Base-by-base conservation (phyloP, 257 asterid genomes). In the Phtheirospermum japonicum region DNA sequence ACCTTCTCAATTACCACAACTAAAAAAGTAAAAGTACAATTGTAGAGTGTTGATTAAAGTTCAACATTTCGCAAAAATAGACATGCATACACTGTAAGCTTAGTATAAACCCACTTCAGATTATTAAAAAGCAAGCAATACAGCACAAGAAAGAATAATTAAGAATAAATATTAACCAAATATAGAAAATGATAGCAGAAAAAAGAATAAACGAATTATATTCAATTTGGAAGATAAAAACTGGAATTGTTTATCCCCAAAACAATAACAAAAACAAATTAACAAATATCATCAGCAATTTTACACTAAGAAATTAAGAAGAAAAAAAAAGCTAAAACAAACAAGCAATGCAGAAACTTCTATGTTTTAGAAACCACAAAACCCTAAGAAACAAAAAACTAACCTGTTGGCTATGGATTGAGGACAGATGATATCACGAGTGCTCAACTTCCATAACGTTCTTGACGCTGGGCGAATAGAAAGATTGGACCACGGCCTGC, bases 401-500 rank as follows among this genome's bases (percentile, higher is more conserved):
- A 37, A 76, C 76, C 82, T 73, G 23, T 34, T 4, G 14, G 33
- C 7, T 6, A 50, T 45, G 8, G 59, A 56, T 28, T 51, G 57
- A 40, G 17, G 54, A 17, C 16, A 8, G 57, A 49, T 17, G 42
- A 50, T 63, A 49, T 77, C 70, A 57, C 19, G 71, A 69, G 54
- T 43, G 78, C 37, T 82, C 50, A 67, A 77, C 64, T 77, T 93
- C 99, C 96, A 93, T 86, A 58, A 93, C 75, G 80, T 78, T 92
- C 76, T 87, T 93, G 61, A 69, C 68, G 46, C 71, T 63, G 13
- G 99, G 89, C 13, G 95, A 77, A 33, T 89, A 87, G 68, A 83
- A 94, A 9, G 92, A 79, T 74, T 93, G 87, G 52, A 93, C 80
- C 10, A 87, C 14, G 43, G 92, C 89, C 82, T 93, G 99, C 26